Evolutionary conservation across 106 monocot genomes (phyloP), one percentile per base, ranked within the genome.

Genomic region (Agapanthus africanus): DNA sequence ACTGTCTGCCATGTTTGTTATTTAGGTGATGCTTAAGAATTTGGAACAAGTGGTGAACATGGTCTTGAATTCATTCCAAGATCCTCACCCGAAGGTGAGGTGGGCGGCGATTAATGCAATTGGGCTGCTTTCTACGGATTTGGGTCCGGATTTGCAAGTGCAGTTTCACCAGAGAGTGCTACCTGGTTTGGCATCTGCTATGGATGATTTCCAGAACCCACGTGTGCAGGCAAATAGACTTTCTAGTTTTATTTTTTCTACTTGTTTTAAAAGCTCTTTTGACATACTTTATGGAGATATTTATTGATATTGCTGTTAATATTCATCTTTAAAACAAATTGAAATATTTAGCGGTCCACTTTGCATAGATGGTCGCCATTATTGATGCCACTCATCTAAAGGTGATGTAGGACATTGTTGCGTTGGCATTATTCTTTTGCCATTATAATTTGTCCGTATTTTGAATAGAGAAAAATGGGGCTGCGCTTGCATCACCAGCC

Each of bases 91-190:
- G 0, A 86, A 92, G 49, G 97, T 92, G 4, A 75, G 97, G 10
- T 99, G 97, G 97, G 92, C 97, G 7, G 97, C 97, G 21, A 99
- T 99, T 65, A 99, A 99, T 78, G 89, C 97, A 23, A 76, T 99
- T 56, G 92, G 92, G 37, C 91, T 92, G 81, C 76, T 99, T 59
- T 99, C 97, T 1, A 92, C 92, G 0, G 91, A 99, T 79, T 74
- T 99, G 61, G 92, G 97, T 34, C 92, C 97, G 2, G 92, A 99
- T 54, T 68, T 99, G 59, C 97, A 99, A 70, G 42, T 87, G 18
- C 82, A 87, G 66, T 92, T 92, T 81, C 97, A 99, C 63, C 84
- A 82, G 63, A 60, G 69, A 21, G 87, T 92, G 66, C 68, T 99
- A 7, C 92, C 97, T 69, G 97, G 92, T 41, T 73, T 99, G 66